Conservation (phyloP, 2,329 filamentous ascomycete genomes). For the Verticillium nonalfalfae region DNA sequence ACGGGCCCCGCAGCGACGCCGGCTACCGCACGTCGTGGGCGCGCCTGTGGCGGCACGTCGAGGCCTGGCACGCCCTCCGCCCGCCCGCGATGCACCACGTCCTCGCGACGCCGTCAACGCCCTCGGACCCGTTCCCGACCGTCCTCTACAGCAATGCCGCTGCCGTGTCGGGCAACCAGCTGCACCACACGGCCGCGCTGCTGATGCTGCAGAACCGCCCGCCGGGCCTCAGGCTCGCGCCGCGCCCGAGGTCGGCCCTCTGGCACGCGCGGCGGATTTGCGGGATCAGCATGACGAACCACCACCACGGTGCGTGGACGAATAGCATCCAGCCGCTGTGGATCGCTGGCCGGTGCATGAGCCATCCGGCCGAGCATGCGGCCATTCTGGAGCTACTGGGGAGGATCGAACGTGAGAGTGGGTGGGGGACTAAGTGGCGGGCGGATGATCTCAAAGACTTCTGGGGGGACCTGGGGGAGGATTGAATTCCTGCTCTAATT, state of each 20-base stretch:
- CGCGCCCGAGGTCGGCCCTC: slow-evolving; percentile 29
- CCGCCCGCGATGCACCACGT: slow-evolving; percentile 28
- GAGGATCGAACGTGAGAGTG: slow-evolving; percentile 43
- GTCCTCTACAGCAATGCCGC: slow-evolving; percentile 44
- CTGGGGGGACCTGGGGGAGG: slow-evolving; percentile 34
- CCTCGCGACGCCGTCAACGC: slow-evolving; percentile 25
- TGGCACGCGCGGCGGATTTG: slow-evolving; percentile 49
- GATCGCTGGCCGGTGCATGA: slow-evolving; percentile 46
- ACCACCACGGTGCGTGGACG: slow-evolving; percentile 45
- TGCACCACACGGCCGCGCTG: slow-evolving; percentile 47
- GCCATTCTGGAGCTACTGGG: slow-evolving; percentile 38
- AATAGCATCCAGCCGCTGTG: slow-evolving; percentile 48
- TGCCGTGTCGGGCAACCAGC: slow-evolving; percentile 47
- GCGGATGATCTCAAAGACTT: slow-evolving; percentile 43
- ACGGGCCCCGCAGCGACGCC: slow-evolving; percentile 14
- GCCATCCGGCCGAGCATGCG: slow-evolving; percentile 33
- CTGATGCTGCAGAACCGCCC: slow-evolving; percentile 42
- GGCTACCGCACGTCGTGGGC: slow-evolving; percentile 24
- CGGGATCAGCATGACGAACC: slow-evolving; percentile 45
- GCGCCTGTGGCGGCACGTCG: slow-evolving; percentile 28
- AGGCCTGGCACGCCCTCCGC: slow-evolving; percentile 30
- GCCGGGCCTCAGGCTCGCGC: slow-evolving; percentile 26
- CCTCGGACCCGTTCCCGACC: slow-evolving; percentile 41
- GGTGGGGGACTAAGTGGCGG: slow-evolving; percentile 47
- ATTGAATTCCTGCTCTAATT: not conserved